phyloP scores from a whole-genome alignment of 805 yeast genomes.

The Yarrowia sp. region DNA sequence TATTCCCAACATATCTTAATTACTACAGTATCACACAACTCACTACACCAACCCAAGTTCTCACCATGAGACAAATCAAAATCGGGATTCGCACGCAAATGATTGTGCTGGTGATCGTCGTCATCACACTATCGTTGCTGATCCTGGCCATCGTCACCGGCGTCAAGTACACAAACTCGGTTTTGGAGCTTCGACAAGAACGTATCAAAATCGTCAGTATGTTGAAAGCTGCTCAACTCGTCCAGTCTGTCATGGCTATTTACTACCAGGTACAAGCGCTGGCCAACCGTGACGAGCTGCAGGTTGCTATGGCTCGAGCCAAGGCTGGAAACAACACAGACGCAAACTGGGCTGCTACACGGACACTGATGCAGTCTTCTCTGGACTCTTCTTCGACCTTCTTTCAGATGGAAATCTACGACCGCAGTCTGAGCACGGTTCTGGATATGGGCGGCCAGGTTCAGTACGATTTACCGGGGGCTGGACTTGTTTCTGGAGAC shows the following conservation, averaged over 20 bases:
- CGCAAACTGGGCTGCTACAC: constrained; percentile 47
- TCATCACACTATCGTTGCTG: constrained; percentile 62
- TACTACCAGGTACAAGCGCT: constrained; percentile 70
- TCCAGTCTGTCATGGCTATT: constrained; percentile 59
- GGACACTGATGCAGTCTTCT: constrained; percentile 54
- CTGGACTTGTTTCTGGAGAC: background rate
- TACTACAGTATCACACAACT: too few species aligned
- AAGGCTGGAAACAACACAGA: constrained; percentile 68
- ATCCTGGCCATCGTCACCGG: constrained; percentile 73
- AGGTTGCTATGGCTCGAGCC: constrained; percentile 56
- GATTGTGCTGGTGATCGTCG: constrained; percentile 61
- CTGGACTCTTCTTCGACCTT: constrained; percentile 61
- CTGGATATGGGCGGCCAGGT: constrained; percentile 32
- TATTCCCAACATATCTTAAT: too few species aligned
- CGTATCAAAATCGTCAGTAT: constrained; percentile 74
- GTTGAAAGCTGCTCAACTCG: constrained; percentile 73
- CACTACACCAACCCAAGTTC: background rate
- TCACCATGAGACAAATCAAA: constrained; percentile 29
- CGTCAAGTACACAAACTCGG: constrained; percentile 42
- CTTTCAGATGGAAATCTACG: constrained; percentile 64
- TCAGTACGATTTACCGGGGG: background rate
- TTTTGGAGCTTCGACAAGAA: constrained; percentile 61
- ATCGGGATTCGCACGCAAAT: constrained; percentile 73
- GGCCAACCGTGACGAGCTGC: constrained; percentile 57
- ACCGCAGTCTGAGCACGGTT: constrained; percentile 51